Percentiles rank a stretch among this genome's conserved stretches.
phyloP scores from a whole-genome alignment of 2,329 filamentous ascomycete species.

The Zymoseptoria tritici region DNA sequence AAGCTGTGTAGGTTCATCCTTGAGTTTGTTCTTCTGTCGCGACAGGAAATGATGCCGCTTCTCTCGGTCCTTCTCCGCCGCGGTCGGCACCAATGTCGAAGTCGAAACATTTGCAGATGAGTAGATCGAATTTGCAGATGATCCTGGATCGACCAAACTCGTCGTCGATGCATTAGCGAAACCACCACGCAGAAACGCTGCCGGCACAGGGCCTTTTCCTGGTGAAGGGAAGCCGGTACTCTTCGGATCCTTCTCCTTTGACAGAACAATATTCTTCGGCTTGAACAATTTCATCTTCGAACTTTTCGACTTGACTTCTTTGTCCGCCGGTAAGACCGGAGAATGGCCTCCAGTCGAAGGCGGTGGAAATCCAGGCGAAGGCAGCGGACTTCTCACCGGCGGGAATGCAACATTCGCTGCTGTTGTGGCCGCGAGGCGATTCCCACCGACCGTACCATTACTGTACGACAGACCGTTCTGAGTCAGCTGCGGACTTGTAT shows the following conservation, averaged over 20 bases:
- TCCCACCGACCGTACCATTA: conserved; percentile 54
- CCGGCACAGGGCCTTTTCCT: conserved; percentile 29
- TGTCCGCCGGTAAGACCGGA: conserved; percentile 30
- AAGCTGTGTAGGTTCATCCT: conserved; percentile 58
- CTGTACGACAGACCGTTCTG: conserved; percentile 39
- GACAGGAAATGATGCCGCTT: conserved; percentile 75
- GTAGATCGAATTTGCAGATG: conserved; percentile 57
- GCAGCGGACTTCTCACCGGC: conserved; percentile 44
- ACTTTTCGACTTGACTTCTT: conserved; percentile 60
- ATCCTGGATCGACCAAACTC: conserved; percentile 56
- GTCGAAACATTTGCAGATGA: conserved; percentile 68
- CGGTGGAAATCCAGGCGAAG: conserved; percentile 32
- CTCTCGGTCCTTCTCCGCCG: conserved; percentile 58
- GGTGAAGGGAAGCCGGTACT: conserved; percentile 66
- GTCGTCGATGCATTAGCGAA: conserved; percentile 62
- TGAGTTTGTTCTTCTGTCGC: conserved; percentile 69
- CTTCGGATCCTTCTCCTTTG: conserved; percentile 56
- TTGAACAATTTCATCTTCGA: conserved; percentile 76
- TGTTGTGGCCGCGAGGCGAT: conserved; percentile 59
- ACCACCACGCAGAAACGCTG: conserved; percentile 58
- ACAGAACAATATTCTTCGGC: conserved; percentile 64
- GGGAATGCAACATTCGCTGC: conserved; percentile 70
- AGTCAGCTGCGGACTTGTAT: conserved; percentile 23
- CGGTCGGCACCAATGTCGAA: conserved; percentile 62
- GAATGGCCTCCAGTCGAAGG: conserved; percentile 5